phyloP scores from a whole-genome alignment of 2,329 filamentous ascomycete genomes.

The Ascochyta lentis region DNA sequence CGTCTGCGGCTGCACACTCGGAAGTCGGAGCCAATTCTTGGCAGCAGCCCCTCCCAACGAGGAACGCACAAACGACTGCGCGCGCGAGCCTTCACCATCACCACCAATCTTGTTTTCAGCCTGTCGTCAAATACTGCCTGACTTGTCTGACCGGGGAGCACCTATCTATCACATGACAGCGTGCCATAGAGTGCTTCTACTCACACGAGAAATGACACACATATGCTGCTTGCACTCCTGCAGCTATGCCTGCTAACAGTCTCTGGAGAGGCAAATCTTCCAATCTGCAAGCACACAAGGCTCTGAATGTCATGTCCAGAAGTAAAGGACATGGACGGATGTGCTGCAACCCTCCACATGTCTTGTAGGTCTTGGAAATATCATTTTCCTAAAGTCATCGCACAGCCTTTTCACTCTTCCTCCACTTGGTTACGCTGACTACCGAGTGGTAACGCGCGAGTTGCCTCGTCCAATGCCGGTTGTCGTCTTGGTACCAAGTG shows the following conservation, averaged over 20 bases:
- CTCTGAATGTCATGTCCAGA: too few species aligned
- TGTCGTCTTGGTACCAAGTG: background rate
- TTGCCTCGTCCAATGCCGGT: background rate
- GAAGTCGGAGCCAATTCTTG: slow-evolving; percentile 8
- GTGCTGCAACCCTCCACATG: background rate
- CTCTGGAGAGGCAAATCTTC: too few species aligned
- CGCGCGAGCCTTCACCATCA: background rate
- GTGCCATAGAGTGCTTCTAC: background rate
- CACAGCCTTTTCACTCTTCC: background rate
- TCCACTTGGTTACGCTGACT: background rate
- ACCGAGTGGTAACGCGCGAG: background rate
- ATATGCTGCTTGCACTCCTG: too few species aligned
- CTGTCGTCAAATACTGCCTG: too few species aligned
- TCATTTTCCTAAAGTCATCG: background rate
- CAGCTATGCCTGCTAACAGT: too few species aligned
- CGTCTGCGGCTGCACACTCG: slow-evolving; percentile 12
- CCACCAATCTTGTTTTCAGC: background rate
- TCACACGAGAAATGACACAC: too few species aligned
- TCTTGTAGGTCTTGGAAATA: background rate
- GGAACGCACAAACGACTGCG: background rate
- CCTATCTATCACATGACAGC: background rate
- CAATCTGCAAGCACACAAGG: too few species aligned
- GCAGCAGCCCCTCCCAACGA: slow-evolving; percentile 7
- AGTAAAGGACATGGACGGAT: background rate
- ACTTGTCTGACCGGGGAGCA: background rate